Conservation (phyloP, 345 rosid species). For the Arabis alpina region DNA sequence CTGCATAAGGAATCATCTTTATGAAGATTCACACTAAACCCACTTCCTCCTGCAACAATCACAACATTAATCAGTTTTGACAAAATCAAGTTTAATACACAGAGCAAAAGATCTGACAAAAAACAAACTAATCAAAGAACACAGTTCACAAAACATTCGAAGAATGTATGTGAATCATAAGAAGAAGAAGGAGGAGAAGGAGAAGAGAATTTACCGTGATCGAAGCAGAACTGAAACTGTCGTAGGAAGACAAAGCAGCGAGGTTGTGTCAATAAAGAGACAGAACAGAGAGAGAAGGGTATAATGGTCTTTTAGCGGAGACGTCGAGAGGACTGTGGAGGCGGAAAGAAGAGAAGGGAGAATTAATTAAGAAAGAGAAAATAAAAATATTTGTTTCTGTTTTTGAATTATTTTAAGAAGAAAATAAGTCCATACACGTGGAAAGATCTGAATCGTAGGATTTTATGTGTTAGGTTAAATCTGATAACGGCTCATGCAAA, state of each 20-base stretch:
- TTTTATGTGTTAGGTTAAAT: constrained; percentile 13
- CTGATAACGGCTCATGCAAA: constrained; percentile 42
- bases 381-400: neutral
- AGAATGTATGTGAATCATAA: constrained; percentile 3
- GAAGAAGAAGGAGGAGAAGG: constrained; percentile 21
- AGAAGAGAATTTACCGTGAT: constrained; percentile 32
- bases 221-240: constrained; percentile 25
- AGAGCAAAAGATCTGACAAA: constrained; percentile 24
- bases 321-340: constrained; percentile 44
- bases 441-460: constrained; percentile 38
- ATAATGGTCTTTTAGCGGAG: constrained; percentile 42
- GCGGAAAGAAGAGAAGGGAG: constrained; percentile 24
- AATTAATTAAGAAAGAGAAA: neutral
- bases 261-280: neutral
- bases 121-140: constrained; percentile 1
- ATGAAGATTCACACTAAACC: constrained; percentile 24
- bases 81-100: neutral
- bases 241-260: constrained; percentile 3
- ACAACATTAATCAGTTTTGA: constrained; percentile 1
- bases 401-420: neutral
- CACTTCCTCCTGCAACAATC: constrained; percentile 15
- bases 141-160: constrained; percentile 13
- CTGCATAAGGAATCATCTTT: constrained; percentile 77
- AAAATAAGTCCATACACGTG: constrained; percentile 37
- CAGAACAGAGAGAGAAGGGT: constrained; percentile 13